Evolutionary conservation across 176 grass and related monocot genomes (phyloP).

Genomic region (Aegilops longissima): DNA sequence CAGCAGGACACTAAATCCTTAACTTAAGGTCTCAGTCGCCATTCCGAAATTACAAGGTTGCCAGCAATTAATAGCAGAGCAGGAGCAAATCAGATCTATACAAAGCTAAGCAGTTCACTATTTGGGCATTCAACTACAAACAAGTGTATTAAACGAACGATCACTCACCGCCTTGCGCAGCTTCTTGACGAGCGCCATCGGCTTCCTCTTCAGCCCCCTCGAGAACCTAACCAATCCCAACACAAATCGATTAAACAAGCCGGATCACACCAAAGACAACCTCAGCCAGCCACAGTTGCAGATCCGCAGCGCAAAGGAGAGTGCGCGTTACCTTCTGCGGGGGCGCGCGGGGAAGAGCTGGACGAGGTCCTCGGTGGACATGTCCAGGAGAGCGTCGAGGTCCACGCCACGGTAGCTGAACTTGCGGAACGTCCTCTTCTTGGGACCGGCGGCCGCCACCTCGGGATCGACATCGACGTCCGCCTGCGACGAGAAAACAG

Average conservation of each 20-base stretch:
- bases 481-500: slow-evolving; percentile 38
- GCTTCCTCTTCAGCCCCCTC: slow-evolving; percentile 97
- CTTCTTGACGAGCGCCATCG: slow-evolving; percentile 96
- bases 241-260: background rate
- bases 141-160: background rate
- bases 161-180: slow-evolving; percentile 88
- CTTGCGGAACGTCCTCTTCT: slow-evolving; percentile 99
- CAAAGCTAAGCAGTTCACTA: background rate
- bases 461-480: slow-evolving; percentile 58
- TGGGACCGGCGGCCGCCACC: slow-evolving; percentile 55
- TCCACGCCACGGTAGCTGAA: slow-evolving; percentile 96
- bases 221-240: slow-evolving; percentile 53
- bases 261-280: background rate
- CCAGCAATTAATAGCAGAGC: fast-evolving
- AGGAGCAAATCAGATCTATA: background rate
- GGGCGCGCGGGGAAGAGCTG: slow-evolving; percentile 78
- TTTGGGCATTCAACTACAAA: background rate
- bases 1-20: background rate
- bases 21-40: too few relatives aligned
- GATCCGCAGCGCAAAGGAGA: background rate
- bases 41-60: background rate
- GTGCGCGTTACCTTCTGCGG: slow-evolving; percentile 53
- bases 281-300: background rate
- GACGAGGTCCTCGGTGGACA: slow-evolving; percentile 92
- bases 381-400: slow-evolving; percentile 95